A percentile compares a stretch with the other conserved stretches of the same genome.
These are phyloP conservation scores for Macrolepiota fuliginosa DNA, from an alignment of 768 basidiomycete genomes.

Conservation along the genomic window DNA sequence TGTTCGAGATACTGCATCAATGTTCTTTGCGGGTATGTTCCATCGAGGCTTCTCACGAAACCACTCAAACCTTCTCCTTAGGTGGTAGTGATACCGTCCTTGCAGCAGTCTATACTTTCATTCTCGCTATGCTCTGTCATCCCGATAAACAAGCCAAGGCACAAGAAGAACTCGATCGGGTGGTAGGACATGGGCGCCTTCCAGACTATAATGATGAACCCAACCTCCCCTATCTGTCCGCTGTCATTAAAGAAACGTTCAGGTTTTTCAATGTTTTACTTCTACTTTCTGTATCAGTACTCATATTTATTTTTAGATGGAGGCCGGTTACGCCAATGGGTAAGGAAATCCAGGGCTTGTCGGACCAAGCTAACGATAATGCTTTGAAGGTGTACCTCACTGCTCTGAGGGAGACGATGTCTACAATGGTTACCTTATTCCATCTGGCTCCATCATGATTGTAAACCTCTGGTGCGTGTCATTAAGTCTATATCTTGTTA, in stretches of 20 bases:
- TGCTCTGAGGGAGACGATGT: conserved; percentile 36
- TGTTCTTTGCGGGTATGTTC: conserved; percentile 16
- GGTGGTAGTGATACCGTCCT: conserved; percentile 20
- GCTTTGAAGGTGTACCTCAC: conserved; percentile 29
- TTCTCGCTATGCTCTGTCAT: conserved; percentile 21
- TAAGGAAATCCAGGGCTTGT: not conserved
- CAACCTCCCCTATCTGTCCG: conserved; percentile 20
- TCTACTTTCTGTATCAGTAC: not conserved
- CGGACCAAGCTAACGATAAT: not conserved
- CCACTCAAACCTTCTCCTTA: not conserved
- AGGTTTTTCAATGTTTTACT: conserved; percentile 8
- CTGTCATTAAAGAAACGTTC: conserved; percentile 20
- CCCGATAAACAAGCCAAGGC: conserved; percentile 12
- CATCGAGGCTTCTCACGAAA: not conserved
- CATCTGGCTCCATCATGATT: conserved; percentile 36
- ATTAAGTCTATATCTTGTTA: not conserved
- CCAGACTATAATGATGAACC: conserved; percentile 18
- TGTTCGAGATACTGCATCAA: conserved; percentile 17
- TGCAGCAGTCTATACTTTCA: conserved; percentile 35
- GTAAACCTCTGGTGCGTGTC: conserved; percentile 30
- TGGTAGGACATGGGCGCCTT: conserved; percentile 13
- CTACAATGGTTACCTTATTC: conserved; percentile 44
- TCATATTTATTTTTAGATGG: conserved; percentile 3
- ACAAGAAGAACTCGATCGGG: conserved; percentile 13
- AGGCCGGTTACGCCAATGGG: conserved; percentile 9